Evolutionary conservation across 2,329 filamentous ascomycete genomes (phyloP), one percentile per base, ranked within the genome.

Genomic region (Sclerotinia borealis): DNA sequence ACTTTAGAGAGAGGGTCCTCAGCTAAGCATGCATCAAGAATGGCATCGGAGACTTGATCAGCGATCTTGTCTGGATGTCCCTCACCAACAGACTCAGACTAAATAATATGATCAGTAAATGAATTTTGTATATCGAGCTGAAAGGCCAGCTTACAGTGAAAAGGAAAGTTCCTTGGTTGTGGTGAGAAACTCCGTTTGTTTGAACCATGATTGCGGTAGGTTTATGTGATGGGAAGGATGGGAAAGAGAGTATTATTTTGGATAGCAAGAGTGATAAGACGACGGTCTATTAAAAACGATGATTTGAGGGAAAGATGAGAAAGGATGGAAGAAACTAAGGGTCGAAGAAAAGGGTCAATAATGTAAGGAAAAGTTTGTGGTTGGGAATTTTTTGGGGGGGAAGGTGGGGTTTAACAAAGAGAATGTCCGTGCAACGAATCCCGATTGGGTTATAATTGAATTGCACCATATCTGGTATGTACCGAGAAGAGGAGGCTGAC

Each of bases 1-100:
- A 98, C 90, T 86, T 98, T 99, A 84, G 95, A 98, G 76, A 97
- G 87, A 71, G 93, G 93, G 79, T 99, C 95, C 80, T 95, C 90
- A 68, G 84, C 83, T 76, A 99, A 84, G 83, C 95, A 98, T 81
- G 95, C 95, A 85, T 99, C 95, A 83, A 99, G 93, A 75, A 99
- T 86, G 74, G 95, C 93, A 83, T 99, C 95, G 68, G 93, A 98
- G 58, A 98, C 91, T 84, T 99, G 95, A 79, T 99, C 95, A 79
- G 90, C 91, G 77, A 96, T 96, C 89, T 96, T 96, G 80, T 96
- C 92, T 75, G 92, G 91, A 82, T 96, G 92, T 72, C 91, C 90
- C 81, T 93, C 91, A 77, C 90, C 91, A 75, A 93, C 91, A 64
- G 90, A 93, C 80, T 95, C 91, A 78, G 90, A 95, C 85, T 88